Evolutionary conservation across 257 asterid genomes (phyloP), one percentile per base, ranked within the genome.

Genomic region (Gentiana straminea): DNA sequence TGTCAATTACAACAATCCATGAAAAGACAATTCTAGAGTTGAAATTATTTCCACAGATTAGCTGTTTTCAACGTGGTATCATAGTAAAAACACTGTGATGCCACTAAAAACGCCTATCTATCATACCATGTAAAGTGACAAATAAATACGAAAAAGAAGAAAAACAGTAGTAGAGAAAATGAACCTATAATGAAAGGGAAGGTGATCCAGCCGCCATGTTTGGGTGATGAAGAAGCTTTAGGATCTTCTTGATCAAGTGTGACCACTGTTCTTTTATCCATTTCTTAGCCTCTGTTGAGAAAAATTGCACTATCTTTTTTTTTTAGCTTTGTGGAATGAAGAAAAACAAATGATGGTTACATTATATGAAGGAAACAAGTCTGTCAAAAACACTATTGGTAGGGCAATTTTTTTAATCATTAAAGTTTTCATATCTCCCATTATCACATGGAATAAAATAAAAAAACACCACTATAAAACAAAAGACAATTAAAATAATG

Each of bases 171-270:
- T 10, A 6, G 33, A 51, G 13, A 9, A 13, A 1, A 33, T 12
- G 13, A 11, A 60, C 64, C 64, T n/a, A 60, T 48, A 36, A 60
- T 49, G 56, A 60, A 60, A n/a, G 64, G 64, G 37, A 60, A 60
- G 35, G 64, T 60, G 56, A 49, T 10, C 55, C 56, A 60, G 11
- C 57, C 57, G 36, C 64, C 64, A 41, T 32, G 51, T 4, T 57
- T 48, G 8, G 8, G 10, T 9, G 58, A 9, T 5, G 62, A 43
- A 44, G 43, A 32, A 10, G 54, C 13, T 44, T 33, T 58, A 33
- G 54, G 55, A 7, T 36, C 52, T 60, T 60, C 56, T 36, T 35
- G 35, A 49, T 60, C 64, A 4, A 32, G 8, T 44, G 63, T 10
- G 46, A 15, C 41, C 10, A 9, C 8, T 15, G 43, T 37, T 35